These are phyloP conservation scores for Clitoria ternatea DNA, from an alignment of 306 rosid species.

Conservation along the genomic window DNA sequence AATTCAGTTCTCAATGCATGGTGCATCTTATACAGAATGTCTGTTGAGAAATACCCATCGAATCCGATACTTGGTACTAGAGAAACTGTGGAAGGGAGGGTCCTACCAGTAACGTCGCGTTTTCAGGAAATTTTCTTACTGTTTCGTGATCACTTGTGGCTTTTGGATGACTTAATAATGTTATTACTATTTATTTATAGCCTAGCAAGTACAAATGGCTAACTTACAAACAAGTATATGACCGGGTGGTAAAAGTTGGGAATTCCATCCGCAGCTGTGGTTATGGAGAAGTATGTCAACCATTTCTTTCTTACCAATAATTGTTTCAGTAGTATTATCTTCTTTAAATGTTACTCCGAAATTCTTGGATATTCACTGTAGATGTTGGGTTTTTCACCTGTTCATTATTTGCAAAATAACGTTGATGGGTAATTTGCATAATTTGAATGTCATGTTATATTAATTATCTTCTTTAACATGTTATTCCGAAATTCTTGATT, in stretches of 20 bases:
- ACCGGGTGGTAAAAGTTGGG: constrained; percentile 70
- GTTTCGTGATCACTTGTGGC: neutral
- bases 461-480: too few relatives aligned
- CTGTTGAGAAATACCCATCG: constrained; percentile 65
- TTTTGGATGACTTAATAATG: too few relatives aligned
- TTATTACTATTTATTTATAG: too few relatives aligned
- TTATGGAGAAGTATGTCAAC: constrained; percentile 55
- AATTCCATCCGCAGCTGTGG: constrained; percentile 73
- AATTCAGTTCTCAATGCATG: constrained; percentile 6
- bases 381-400: neutral
- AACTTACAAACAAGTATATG: constrained; percentile 73
- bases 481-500: too few relatives aligned
- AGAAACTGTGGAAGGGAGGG: constrained; percentile 66
- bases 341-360: neutral
- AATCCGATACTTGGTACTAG: constrained; percentile 82
- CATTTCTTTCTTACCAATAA: neutral
- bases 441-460: too few relatives aligned
- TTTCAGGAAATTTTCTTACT: neutral
- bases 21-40: constrained; percentile 51
- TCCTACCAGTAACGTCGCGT: neutral
- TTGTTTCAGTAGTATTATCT: neutral
- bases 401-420: constrained; percentile 7
- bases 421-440: neutral
- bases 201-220: constrained; percentile 72
- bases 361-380: constrained; percentile 10